Evolutionary conservation across 768 basidiomycete genomes (phyloP).

Genomic region (Leccinum disarticulatum): DNA sequence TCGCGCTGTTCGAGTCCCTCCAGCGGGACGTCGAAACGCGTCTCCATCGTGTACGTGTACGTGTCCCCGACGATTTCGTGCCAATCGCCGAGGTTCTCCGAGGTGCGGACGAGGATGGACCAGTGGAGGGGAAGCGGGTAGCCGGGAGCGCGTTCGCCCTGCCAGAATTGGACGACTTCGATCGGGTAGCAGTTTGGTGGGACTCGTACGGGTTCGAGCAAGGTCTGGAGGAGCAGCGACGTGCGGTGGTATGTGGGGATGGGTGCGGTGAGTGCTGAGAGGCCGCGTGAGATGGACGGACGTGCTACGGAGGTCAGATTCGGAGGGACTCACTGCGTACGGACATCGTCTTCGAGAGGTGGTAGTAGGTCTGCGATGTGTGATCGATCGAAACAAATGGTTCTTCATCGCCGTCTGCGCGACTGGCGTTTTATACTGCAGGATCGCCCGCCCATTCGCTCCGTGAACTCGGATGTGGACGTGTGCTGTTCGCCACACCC

Average conservation of each 20-base stretch:
- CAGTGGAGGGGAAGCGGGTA: slow-evolving; percentile 28
- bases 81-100: slow-evolving; percentile 17
- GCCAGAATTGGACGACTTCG: slow-evolving; percentile 33
- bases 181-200: slow-evolving; percentile 20
- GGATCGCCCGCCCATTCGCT: background rate
- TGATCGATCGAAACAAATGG: background rate
- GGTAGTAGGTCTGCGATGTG: background rate
- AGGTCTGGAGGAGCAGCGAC: background rate
- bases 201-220: slow-evolving; percentile 21
- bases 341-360: background rate
- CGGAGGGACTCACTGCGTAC: background rate
- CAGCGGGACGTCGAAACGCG: slow-evolving; percentile 12
- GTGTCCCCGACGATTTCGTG: slow-evolving; percentile 31
- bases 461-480: background rate
- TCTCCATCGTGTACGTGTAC: slow-evolving; percentile 17
- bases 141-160: slow-evolving; percentile 18
- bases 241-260: background rate
- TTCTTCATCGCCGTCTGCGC: background rate
- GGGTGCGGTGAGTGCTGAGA: background rate
- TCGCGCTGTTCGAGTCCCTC: background rate
- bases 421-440: background rate
- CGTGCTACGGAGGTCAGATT: background rate
- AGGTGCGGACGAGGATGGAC: slow-evolving; percentile 29
- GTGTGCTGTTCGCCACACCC: background rate
- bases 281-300: background rate